Base-by-base conservation (phyloP, 192 early-diverging fungal genomes). In the Podochytrium sp. region DNA sequence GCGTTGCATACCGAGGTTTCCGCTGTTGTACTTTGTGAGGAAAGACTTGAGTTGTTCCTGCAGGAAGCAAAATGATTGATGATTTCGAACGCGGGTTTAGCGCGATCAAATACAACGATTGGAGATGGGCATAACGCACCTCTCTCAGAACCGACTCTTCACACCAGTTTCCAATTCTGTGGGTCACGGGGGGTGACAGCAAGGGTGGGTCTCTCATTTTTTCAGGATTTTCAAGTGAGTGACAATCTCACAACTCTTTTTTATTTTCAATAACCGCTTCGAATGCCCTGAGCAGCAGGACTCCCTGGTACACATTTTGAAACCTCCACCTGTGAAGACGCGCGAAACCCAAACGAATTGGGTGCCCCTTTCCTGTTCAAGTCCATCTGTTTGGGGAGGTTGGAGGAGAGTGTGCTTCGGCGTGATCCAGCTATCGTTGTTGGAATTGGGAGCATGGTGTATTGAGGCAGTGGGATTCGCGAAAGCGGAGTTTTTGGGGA, bases 91-190 rank as follows among this genome's bases (percentile, higher is more conserved):
- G 1, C 35, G 18, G 37, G 14, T 57, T 56, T 27, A 20, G 7
- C n/a, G 30, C 38, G 47, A 18, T 23, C 12, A 41, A 58, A 27
- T 14, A 50, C 10, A n/a, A n/a, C n/a, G n/a, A n/a, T n/a, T n/a
- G n/a, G n/a, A n/a, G n/a, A n/a, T n/a, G n/a, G n/a, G n/a, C n/a
- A n/a, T n/a, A n/a, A n/a, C n/a, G n/a, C 47, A 81, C 80, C 69
- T 83, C 78, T 3, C 74, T 49, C 42, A 80, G 58, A 12, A 83
- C 79, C 12, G 78, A 72, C 49, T 83, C 81, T 69, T 83, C 81
- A 40, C 50, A 80, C 81, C 81, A 83, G 76, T 83, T 83, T 30
- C 81, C 81, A 3, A 76, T 70, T 30, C 75, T 38, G 58, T 76
- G 65, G 32, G 65, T 76, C 5, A 76, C 75, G 39, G 53, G 35